Evolutionary conservation across 257 asterid genomes (phyloP), one percentile per base, ranked within the genome.

Genomic region (Nicotiana undulata): DNA sequence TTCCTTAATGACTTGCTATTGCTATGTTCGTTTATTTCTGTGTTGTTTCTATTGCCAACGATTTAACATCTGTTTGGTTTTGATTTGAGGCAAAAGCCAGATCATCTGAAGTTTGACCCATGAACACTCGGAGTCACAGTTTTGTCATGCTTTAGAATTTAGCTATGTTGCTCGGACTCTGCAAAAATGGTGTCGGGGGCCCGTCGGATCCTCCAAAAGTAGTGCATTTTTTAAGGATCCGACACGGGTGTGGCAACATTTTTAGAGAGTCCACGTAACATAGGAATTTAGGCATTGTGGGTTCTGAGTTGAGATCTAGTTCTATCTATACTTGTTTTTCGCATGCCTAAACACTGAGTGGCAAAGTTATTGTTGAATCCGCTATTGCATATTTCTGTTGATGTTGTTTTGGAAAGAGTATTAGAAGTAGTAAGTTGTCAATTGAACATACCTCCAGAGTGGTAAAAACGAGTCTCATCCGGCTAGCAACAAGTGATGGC

Each of bases 391-490:
- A 67, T 40, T 70, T 44, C 20, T 44, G 1, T 2, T 44, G 18
- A 6, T 44, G 13, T 22, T 44, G 22, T 44, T 44, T 24, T 44
- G n/a, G 24, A 72, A 86, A 59, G 79, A 86, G 37, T 10, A 32
- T 67, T 18, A 77, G 75, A 80, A 40, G 49, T 28, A 16, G 16
- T 17, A n/a, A 63, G 26, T 56, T 8, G 53, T 26, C 16, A 1
- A 17, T 63, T 29, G 74, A 80, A 86, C 92, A 82, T 51, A 90
- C 98, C 98, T 94, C 98, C 34, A 94, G 97, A 12, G 98, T 92
- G 89, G 95, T 91, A 82, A 94, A 94, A 32, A 93, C 97, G 29
- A 93, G 87, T 86, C 94, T 90, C 98, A 94, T 94, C 67, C 98
- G 91, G 89, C 98, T 92, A 29, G 98, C 91, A 13, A 94, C 98